Percentiles rank a stretch among this genome's conserved stretches.
Conservation (phyloP, 2,329 filamentous ascomycete genomes). For the Xylaria sp. region DNA sequence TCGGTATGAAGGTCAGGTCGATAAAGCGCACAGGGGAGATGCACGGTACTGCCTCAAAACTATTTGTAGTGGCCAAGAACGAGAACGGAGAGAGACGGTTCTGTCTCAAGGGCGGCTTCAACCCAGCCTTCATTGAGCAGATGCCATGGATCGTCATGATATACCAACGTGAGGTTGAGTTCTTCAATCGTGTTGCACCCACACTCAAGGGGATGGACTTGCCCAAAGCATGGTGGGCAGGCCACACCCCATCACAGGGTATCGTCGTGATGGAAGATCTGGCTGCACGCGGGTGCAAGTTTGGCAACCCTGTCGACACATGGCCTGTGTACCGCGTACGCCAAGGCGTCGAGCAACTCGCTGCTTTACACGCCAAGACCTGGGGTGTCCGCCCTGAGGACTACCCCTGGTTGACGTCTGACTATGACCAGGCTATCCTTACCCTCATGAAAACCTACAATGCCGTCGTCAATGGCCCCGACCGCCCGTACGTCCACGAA, state of each 20-base stretch:
- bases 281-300: slow-evolving; percentile 39
- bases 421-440: slow-evolving; percentile 48
- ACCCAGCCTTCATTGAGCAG: slow-evolving; percentile 44
- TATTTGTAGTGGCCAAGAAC: slow-evolving; percentile 40
- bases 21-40: slow-evolving; percentile 36
- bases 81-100: slow-evolving; percentile 37
- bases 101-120: slow-evolving; percentile 47
- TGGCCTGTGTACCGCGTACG: slow-evolving; percentile 43
- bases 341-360: slow-evolving; percentile 51
- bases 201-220: slow-evolving; percentile 41
- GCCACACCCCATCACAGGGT: slow-evolving; percentile 41
- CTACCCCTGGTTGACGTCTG: slow-evolving; percentile 49
- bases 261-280: slow-evolving; percentile 48
- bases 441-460: slow-evolving; percentile 46
- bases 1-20: slow-evolving; percentile 39
- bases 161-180: slow-evolving; percentile 46
- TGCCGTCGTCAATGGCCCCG: slow-evolving; percentile 41
- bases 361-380: slow-evolving; percentile 50
- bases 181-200: slow-evolving; percentile 46
- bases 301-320: slow-evolving; percentile 39
- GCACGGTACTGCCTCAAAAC: slow-evolving; percentile 44
- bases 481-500: slow-evolving; percentile 45
- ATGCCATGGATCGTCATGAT: slow-evolving; percentile 44
- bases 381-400: slow-evolving; percentile 45
- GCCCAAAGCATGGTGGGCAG: slow-evolving; percentile 44